phyloP scores from a whole-genome alignment of 163 green algal genomes.

The Scenedesmus sp. region DNA sequence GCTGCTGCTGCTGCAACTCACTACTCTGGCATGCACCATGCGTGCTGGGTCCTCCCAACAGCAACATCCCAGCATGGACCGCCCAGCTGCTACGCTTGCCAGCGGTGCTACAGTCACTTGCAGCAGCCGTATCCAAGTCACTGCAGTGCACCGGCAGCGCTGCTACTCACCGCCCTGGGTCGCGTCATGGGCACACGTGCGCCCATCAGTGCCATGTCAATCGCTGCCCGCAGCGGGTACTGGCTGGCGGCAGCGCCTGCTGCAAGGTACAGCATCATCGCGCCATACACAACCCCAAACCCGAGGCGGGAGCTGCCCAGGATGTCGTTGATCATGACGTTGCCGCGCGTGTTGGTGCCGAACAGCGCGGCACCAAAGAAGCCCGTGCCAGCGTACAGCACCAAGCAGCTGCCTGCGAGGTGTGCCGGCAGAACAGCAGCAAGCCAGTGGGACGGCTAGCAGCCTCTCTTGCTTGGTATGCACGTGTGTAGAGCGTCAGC shows the following conservation, averaged over 20 bases:
- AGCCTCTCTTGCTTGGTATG: too few relatives aligned
- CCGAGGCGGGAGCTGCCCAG: not conserved
- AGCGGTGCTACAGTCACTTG: too few relatives aligned
- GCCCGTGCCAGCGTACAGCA: constrained; percentile 46
- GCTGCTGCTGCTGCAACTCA: too few relatives aligned
- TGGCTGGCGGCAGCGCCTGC: constrained; percentile 38
- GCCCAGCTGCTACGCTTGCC: too few relatives aligned
- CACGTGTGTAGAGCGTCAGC: too few relatives aligned
- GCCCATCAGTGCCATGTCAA: constrained; percentile 36
- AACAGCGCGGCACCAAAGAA: constrained; percentile 55
- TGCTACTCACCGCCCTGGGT: not conserved
- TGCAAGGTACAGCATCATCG: constrained; percentile 57
- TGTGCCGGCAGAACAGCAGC: not conserved
- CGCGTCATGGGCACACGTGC: constrained; percentile 24
- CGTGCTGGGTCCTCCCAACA: too few relatives aligned
- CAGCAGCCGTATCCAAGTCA: too few relatives aligned
- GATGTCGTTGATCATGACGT: constrained; percentile 58
- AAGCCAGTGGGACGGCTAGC: not conserved
- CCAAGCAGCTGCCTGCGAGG: constrained; percentile 37
- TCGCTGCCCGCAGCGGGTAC: constrained; percentile 36
- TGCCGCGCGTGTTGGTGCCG: constrained; percentile 36
- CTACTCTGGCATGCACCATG: too few relatives aligned
- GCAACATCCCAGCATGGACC: too few relatives aligned
- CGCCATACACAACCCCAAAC: constrained; percentile 36
- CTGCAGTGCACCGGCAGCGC: too few relatives aligned